A percentile compares a stretch with the other conserved stretches of the same genome.
These are phyloP conservation scores for Cucurbita ficifolia DNA, from an alignment of 306 rosid species.

Conservation along the genomic window DNA sequence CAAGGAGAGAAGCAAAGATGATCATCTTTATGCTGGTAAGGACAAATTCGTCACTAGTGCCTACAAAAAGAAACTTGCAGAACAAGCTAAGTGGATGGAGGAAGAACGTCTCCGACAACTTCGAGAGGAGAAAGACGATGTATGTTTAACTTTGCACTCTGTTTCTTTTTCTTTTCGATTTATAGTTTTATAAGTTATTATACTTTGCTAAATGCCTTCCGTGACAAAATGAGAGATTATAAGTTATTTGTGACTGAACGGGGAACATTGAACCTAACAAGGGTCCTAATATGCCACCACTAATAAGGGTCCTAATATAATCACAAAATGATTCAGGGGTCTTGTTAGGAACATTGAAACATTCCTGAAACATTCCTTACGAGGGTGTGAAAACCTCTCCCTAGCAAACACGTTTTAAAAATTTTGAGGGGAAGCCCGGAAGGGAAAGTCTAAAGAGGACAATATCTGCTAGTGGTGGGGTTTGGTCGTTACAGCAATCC, in stretches of 20 bases:
- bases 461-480: too few species aligned
- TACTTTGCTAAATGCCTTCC: neutral
- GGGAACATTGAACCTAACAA: neutral
- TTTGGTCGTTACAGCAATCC: too few species aligned
- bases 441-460: too few species aligned
- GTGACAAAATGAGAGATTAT: neutral
- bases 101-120: constrained; percentile 58
- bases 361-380: too few species aligned
- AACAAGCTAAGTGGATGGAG: constrained; percentile 61
- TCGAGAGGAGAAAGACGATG: constrained; percentile 74
- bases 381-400: too few species aligned
- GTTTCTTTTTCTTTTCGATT: too few species aligned
- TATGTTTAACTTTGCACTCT: constrained; percentile 13
- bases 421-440: too few species aligned
- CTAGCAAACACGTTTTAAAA: too few species aligned
- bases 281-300: neutral
- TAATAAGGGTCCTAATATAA: too few species aligned
- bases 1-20: constrained; percentile 77
- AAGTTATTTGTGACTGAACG: neutral
- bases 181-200: neutral
- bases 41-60: constrained; percentile 75
- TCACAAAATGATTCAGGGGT: too few species aligned
- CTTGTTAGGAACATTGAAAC: too few species aligned
- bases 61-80: constrained; percentile 74
- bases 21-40: constrained; percentile 68